A percentile compares a stretch with the other conserved stretches of the same genome.
phyloP scores from a whole-genome alignment of 139 green algal genomes.

The Chlorella vulgaris region DNA sequence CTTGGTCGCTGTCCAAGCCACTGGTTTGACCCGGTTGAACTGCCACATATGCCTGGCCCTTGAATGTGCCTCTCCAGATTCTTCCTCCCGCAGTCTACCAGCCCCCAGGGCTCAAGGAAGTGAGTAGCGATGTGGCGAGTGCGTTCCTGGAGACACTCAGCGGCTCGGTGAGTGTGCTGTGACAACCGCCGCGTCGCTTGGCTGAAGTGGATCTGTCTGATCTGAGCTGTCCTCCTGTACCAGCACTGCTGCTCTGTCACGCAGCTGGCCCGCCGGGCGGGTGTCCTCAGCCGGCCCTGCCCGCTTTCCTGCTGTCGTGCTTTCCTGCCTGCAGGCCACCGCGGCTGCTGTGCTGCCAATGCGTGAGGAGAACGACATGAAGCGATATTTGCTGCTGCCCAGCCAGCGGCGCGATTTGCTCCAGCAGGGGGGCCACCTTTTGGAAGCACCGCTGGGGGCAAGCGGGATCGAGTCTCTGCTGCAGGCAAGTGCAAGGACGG shows the following conservation, averaged over 20 bases:
- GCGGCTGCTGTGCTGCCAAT: constrained; percentile 18
- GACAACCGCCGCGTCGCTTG: too few species aligned
- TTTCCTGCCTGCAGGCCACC: constrained; percentile 16
- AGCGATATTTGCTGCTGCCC: constrained; percentile 50
- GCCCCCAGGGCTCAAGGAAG: constrained; percentile 26
- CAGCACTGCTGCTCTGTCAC: too few species aligned
- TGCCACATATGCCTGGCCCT: too few species aligned
- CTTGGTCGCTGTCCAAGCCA: too few species aligned
- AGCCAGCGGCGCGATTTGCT: constrained; percentile 21
- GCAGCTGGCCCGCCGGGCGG: too few species aligned
- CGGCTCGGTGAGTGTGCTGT: constrained; percentile 13
- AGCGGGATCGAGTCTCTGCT: constrained; percentile 31
- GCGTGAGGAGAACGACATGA: constrained; percentile 42
- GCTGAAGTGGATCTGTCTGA: too few species aligned
- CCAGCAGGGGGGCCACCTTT: constrained; percentile 2
- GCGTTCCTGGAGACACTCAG: background rate
- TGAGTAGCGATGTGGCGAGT: background rate
- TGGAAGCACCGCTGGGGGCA: background rate
- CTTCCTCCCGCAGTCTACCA: constrained; percentile 33
- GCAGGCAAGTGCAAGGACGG: background rate
- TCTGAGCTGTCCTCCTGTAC: too few species aligned
- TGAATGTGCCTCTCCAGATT: background rate
- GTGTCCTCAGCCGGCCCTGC: too few species aligned
- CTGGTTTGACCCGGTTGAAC: too few species aligned
- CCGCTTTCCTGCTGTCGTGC: too few species aligned